Evolutionary conservation across 176 grass and related monocot species (phyloP).

Genomic region (Chrysopogon serrulatus): DNA sequence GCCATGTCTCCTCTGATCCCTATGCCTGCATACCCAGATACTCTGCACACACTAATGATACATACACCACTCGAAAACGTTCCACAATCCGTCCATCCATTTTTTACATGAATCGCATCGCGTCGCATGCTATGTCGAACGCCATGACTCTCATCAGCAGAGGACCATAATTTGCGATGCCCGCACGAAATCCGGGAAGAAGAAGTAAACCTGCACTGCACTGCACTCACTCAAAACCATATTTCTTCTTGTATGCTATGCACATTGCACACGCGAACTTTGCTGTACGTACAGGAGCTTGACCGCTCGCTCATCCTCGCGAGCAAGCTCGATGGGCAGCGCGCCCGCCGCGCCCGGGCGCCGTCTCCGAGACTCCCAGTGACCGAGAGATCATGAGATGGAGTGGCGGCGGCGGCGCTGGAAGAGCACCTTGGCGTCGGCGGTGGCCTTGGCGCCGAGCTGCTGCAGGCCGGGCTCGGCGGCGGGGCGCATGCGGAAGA

Average conservation of each 20-base stretch:
- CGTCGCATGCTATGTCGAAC: neutral
- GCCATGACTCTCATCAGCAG: neutral
- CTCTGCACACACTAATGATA: neutral
- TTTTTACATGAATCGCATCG: neutral
- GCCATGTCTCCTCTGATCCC: neutral
- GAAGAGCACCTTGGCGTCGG: slow-evolving; percentile 63
- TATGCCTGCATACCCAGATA: neutral
- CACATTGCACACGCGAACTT: slow-evolving; percentile 9
- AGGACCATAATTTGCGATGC: neutral
- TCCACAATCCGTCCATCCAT: neutral
- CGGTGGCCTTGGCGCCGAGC: slow-evolving; percentile 61
- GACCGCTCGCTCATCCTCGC: neutral
- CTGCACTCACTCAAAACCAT: neutral
- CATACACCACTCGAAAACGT: neutral
- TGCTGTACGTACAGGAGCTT: neutral
- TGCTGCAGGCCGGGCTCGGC: slow-evolving; percentile 22
- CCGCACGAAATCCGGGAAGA: neutral
- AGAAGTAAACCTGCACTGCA: neutral
- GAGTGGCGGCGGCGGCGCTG: slow-evolving; percentile 57
- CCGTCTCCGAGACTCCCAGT: neutral
- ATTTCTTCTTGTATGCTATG: neutral
- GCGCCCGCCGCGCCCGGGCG: no score
- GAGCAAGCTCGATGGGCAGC: neutral
- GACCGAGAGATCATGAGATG: slow-evolving; percentile 32
- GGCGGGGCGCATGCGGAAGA: slow-evolving; percentile 49